These are phyloP conservation scores for Pyrrhoderma lamaoense DNA, from an alignment of 1,284 basidiomycete genomes.

Conservation along the genomic window DNA sequence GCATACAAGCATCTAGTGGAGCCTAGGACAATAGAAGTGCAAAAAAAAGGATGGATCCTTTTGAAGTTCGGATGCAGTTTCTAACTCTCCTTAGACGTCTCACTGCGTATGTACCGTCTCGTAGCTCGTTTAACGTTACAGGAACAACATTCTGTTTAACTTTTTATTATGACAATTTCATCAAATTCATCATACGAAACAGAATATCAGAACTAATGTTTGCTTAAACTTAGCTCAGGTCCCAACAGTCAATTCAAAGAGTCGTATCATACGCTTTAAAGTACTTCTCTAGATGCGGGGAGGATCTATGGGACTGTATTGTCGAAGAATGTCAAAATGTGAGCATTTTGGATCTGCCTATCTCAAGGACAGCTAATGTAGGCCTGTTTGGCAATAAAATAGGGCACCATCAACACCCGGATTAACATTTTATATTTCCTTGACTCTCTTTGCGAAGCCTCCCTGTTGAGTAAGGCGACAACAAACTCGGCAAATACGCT, in stretches of 20 bases:
- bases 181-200: no score
- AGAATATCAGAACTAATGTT: constrained; percentile 22
- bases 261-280: constrained; percentile 83
- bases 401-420: constrained; percentile 84
- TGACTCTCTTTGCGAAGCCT: constrained; percentile 79
- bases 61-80: constrained; percentile 87
- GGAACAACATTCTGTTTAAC: no score
- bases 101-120: constrained; percentile 58
- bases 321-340: constrained; percentile 86
- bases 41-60: constrained; percentile 62
- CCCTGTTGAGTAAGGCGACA: constrained; percentile 55
- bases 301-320: constrained; percentile 93
- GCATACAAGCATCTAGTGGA: neutral
- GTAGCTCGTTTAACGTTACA: constrained; percentile 18
- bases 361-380: no score
- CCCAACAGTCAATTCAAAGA: constrained; percentile 87
- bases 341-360: no score
- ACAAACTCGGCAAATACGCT: constrained; percentile 44
- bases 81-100: constrained; percentile 64
- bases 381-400: constrained; percentile 9
- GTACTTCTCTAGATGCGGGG: constrained; percentile 73
- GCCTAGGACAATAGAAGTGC: neutral
- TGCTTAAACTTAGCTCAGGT: constrained; percentile 47
- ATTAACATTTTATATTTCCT: constrained; percentile 93
- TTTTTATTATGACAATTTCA: no score